Evolutionary conservation across 768 basidiomycete species (phyloP), one percentile per base, ranked within the genome.

Genomic region (Kwoniella dejecticola): DNA sequence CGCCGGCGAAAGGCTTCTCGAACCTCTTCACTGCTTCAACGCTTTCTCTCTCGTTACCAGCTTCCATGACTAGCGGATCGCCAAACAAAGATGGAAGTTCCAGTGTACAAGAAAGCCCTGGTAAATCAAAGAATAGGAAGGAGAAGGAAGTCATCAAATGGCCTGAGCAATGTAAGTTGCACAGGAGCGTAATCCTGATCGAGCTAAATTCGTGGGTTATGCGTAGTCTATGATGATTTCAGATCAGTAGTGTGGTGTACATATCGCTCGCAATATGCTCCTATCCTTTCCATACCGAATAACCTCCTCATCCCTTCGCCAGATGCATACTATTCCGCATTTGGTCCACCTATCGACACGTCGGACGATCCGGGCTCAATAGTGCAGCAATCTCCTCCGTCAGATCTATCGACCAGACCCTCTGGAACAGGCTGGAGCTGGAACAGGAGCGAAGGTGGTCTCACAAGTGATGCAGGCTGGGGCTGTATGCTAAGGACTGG

Each of bases 401-500:
- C 41, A 42, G 55, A 55, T 1, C 30, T 69, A n/a, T 49, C 68
- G 1, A 44, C 48, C 13, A 45, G 68, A 45, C 64, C 68, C 4
- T 63, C 63, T 29, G 54, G 64, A 12, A 68, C 73, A 10, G 55
- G 64, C 11, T 75, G 73, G 73, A 60, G 65, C 33, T 75, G 73
- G 73, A 0, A 85, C 85, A 0, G 88, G 89, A 77, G 88, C 87
- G 46, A 53, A 71, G 89, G 48, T 12, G 48, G 88, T 0, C 88
- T 92, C 85, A 88, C 88, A 15, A 88, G 84, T 64, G 91, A 94
- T 79, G 82, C 88, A 0, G 91, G 91, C 0, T 93, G 91, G 91
- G 91, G 91, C 0, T 94, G 91, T 73, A 94, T 94, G 91, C 77
- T 94, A 40, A 80, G 91, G 26, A 94, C 91, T 0, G 91, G 90